Evolutionary conservation across 2,329 filamentous ascomycete species (phyloP), one percentile per base, ranked within the genome.

Genomic region (Fusarium sp.): DNA sequence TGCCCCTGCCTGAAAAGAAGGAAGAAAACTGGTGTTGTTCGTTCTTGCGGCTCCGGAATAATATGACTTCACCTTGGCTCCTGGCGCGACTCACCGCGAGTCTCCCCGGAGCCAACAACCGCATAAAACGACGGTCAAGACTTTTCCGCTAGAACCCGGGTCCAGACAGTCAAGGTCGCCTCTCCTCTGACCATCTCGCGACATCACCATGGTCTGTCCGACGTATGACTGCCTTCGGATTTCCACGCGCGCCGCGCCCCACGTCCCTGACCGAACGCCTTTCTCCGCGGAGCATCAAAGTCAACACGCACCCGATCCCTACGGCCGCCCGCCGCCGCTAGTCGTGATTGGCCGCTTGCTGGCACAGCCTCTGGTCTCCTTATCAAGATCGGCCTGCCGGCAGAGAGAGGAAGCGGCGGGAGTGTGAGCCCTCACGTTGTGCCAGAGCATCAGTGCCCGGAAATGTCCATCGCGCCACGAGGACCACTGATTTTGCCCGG

Each of bases 251-350:
- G 15, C 28, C 41, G 30, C 6, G 51, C 46, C 54, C 66, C 68
- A 68, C 56, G 69, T 48, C 53, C 39, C 34, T 60, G 53, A 56
- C 37, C 44, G 47, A 66, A 55, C 36, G 31, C 48, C 64, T 59
- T 72, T 75, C 71, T 75, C 73, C 73, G 73, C 73, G 73, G 71
- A 72, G 55, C 61, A 34, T 34, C 41, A 50, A n/a, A 27, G 50
- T 43, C 37, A 28, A 43, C n/a, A 34, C 46, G 11, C 36, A 34
- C 30, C 23, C 37, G 18, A 28, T 28, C 55, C 28, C 31, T 41
- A 15, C 57, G 48, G 40, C 56, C 57, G 57, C 48, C 18, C 41
- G 39, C 2, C 30, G 5, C 6, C 27, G 46, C 56, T 55, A 11
- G 18, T 37, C 30, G 39, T 74, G 70, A 74, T 74, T 74, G 72